Conservation (phyloP, 306 rosid genomes). For the Dalbergia cochinchinensis region DNA sequence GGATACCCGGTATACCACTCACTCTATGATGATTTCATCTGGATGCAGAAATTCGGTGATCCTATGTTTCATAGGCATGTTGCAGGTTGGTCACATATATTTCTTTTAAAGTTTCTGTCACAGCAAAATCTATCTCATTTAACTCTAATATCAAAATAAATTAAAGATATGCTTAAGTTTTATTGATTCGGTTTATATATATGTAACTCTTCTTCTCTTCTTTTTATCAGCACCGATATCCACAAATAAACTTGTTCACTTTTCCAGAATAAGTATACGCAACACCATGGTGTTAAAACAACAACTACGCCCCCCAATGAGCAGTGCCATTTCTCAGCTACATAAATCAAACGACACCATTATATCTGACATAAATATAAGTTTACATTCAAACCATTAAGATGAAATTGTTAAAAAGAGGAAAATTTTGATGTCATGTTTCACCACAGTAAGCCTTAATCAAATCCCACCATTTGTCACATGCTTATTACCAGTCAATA, state of each 20-base stretch:
- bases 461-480: background rate
- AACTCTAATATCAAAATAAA: background rate
- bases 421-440: background rate
- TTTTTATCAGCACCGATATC: background rate
- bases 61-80: constrained; percentile 79
- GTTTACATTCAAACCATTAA: too few species aligned
- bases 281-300: background rate
- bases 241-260: background rate
- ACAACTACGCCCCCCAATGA: too few species aligned
- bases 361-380: too few species aligned
- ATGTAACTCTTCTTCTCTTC: background rate
- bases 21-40: constrained; percentile 72
- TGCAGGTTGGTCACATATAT: constrained; percentile 62
- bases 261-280: constrained; percentile 21
- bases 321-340: too few species aligned
- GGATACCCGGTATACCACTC: constrained; percentile 78
- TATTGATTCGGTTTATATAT: background rate
- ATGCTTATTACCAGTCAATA: constrained; percentile 8
- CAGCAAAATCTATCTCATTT: background rate
- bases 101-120: constrained; percentile 14
- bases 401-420: background rate
- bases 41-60: constrained; percentile 85
- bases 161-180: background rate
- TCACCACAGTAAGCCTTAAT: constrained; percentile 2
- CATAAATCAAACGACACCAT: too few species aligned